Percentiles rank a stretch among this genome's conserved stretches.
Conservation (phyloP, 2,329 filamentous ascomycete species). For the Erysiphe pulchra region DNA sequence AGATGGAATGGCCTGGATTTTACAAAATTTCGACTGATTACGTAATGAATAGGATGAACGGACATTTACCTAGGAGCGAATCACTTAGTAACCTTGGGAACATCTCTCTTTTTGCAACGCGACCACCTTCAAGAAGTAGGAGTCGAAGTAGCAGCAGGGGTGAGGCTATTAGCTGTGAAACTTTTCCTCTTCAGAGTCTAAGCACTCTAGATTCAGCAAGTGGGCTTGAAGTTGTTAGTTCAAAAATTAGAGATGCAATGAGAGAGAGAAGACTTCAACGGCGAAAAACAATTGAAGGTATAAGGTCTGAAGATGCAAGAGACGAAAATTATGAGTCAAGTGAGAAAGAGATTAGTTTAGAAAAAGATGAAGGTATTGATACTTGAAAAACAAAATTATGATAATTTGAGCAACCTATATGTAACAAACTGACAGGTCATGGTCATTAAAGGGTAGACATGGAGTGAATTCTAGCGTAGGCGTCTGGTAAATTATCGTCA, state of each 20-base stretch:
- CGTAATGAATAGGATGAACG: slow-evolving; percentile 6
- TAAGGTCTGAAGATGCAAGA: slow-evolving; percentile 17
- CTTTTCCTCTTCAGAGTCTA: slow-evolving; percentile 43
- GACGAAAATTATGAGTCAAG: slow-evolving; percentile 4
- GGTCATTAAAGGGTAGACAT: too few species aligned
- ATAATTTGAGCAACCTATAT: too few species aligned
- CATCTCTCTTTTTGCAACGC: slow-evolving; percentile 73
- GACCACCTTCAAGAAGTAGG: slow-evolving; percentile 56
- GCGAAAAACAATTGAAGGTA: slow-evolving; percentile 16
- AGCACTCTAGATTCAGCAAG: slow-evolving; percentile 40
- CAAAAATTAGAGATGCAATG: slow-evolving; percentile 70
- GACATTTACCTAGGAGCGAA: slow-evolving; percentile 51
- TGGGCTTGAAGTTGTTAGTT: slow-evolving; percentile 58
- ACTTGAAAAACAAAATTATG: too few species aligned
- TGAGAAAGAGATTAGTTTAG: too few species aligned
- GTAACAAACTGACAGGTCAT: too few species aligned
- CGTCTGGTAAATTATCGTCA: too few species aligned
- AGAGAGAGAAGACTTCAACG: slow-evolving; percentile 40
- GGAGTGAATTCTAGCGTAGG: too few species aligned
- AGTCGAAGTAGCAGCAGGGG: slow-evolving; percentile 43
- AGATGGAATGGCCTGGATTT: slow-evolving; percentile 2
- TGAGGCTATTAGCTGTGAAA: slow-evolving; percentile 30
- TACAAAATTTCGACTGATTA: not conserved
- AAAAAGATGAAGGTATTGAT: too few species aligned
- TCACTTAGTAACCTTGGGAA: slow-evolving; percentile 75